Percentiles rank a stretch among this genome's conserved stretches.
Conservation (phyloP, 257 asterid genomes). For the Apocynum venetum region DNA sequence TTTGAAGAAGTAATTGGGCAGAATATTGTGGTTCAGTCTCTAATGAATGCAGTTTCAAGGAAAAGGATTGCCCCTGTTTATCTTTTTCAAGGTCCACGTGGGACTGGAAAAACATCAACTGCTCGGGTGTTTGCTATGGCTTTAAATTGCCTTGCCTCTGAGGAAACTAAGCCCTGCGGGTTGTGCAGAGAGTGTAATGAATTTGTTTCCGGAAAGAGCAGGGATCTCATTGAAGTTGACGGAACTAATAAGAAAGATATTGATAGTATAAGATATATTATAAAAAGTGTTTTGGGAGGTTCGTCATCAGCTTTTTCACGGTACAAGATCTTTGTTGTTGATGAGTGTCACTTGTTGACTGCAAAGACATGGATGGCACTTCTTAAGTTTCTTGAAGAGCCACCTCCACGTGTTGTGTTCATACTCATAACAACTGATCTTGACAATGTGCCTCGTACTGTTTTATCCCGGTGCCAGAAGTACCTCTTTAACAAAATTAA, state of each 20-base stretch:
- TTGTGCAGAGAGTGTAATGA: conserved; percentile 77
- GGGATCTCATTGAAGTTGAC: conserved; percentile 58
- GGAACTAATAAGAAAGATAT: conserved; percentile 70
- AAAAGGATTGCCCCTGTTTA: conserved; percentile 75
- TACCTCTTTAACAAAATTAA: conserved; percentile 74
- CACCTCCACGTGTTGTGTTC: conserved; percentile 61
- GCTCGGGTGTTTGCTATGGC: conserved; percentile 86
- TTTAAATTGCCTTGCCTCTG: conserved; percentile 80
- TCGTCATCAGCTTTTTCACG: conserved; percentile 36
- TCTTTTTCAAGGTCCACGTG: conserved; percentile 97
- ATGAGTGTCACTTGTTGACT: conserved; percentile 88
- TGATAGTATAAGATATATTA: conserved; percentile 46
- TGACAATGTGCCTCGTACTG: conserved; percentile 75
- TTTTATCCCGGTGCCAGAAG: conserved; percentile 86
- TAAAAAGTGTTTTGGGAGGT: conserved; percentile 44
- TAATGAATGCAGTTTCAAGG: conserved; percentile 55
- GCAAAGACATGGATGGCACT: conserved; percentile 82
- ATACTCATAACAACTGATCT: conserved; percentile 68
- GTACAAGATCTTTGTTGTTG: conserved; percentile 65
- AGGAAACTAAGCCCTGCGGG: conserved; percentile 87
- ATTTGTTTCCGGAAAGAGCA: conserved; percentile 68
- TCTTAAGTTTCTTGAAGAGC: conserved; percentile 77
- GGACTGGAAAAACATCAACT: conserved; percentile 88
- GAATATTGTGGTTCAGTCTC: conserved; percentile 75
- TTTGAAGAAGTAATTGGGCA: conserved; percentile 88